Evolutionary conservation across 2,329 filamentous ascomycete genomes (phyloP).

Genomic region (Pyricularia grisea): DNA sequence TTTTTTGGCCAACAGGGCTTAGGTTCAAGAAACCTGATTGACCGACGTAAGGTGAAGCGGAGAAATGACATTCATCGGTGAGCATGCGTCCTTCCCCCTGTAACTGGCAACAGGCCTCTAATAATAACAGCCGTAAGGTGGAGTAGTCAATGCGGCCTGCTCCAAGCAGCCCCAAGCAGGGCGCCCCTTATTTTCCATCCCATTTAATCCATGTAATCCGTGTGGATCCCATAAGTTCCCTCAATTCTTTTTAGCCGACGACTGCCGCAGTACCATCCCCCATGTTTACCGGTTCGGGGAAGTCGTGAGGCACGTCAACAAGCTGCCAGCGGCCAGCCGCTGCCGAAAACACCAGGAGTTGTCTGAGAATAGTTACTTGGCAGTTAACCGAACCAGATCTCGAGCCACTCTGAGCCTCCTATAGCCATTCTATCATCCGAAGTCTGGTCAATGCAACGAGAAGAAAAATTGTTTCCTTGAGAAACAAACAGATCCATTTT

Average conservation of each 20-base stretch:
- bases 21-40: background rate
- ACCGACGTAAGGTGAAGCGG: background rate
- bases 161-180: background rate
- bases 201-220: no score
- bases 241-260: background rate
- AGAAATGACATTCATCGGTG: background rate
- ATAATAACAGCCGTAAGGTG: background rate
- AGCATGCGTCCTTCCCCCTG: background rate
- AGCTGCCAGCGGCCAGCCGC: background rate
- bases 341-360: background rate
- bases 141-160: background rate
- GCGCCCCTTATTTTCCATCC: background rate
- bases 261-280: background rate
- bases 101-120: background rate
- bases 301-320: background rate
- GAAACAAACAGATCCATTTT: background rate
- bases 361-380: background rate
- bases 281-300: background rate
- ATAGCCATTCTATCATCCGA: background rate
- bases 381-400: background rate
- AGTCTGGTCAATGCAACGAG: background rate
- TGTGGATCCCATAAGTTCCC: background rate
- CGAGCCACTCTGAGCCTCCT: background rate
- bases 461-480: background rate
- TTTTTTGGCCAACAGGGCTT: background rate